Evolutionary conservation across 257 asterid species (phyloP), one percentile per base, ranked within the genome.

Genomic region (Schizonepeta tenuifolia): DNA sequence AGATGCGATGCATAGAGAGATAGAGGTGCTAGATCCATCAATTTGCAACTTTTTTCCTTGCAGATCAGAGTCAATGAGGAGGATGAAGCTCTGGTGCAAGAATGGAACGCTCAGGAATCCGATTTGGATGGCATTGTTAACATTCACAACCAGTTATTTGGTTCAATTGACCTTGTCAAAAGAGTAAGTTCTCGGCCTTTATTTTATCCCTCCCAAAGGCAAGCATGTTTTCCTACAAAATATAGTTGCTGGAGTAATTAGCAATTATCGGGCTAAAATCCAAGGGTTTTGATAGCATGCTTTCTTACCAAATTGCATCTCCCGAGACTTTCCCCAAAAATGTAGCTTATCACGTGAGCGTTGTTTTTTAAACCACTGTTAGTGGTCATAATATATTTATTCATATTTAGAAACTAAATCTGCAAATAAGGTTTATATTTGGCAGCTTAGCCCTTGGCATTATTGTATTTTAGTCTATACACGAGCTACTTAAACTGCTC

Each of bases 101-200:
- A 83, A 33, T 95, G 98, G 98, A 77, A 83, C 69, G 81, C 82
- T 21, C 83, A 88, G 67, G 97, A 85, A 17, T 77, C 83, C 7
- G 70, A 82, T 73, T 77, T 90, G 82, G 89, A 77, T 79, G 91
- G 84, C 57, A 81, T 86, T 67, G 84, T 92, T 84, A 69, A 79
- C 70, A 79, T 90, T 71, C 97, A 95, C 78, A 87, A 79, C 69
- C 90, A 81, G 81, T 78, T 95, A 77, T 95, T 92, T 83, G 98
- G 97, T 47, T 91, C 97, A 15, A 57, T 71, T 58, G 96, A 89
- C 82, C 92, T 91, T 62, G 77, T 82, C 76, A 81, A 78, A 78
- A 72, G n/a, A 46, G 96, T 89, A 79, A 77, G 90, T 69, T 28
- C 41, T 54, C 44, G 65, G 10, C 51, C 7, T 35, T n/a, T 61